Percentiles rank a stretch among this genome's conserved stretches.
phyloP scores from a whole-genome alignment of 176 grass and related monocot genomes.

The Triticum timopheevii region DNA sequence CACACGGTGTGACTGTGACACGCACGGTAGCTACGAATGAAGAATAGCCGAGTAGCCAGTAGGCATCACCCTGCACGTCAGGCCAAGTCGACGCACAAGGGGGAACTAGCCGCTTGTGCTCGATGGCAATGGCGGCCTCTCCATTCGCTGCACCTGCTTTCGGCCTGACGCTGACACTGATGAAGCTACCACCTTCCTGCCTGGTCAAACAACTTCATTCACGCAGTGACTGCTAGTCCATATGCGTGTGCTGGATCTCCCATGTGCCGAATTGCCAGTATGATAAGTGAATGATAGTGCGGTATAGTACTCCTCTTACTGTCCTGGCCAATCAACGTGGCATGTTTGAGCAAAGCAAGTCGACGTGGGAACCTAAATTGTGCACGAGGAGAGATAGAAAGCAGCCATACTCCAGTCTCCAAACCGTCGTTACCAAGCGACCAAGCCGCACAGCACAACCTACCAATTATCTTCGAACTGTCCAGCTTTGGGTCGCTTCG shows the following conservation, averaged over 20 bases:
- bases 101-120: not conserved
- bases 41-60: not conserved
- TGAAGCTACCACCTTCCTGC: not conserved
- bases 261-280: not conserved
- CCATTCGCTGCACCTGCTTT: conserved; percentile 1
- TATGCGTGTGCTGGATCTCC: not conserved
- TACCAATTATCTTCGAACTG: not conserved
- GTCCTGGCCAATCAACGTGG: not conserved
- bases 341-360: not conserved
- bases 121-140: not conserved
- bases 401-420: not conserved
- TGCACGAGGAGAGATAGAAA: not conserved
- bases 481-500: too few species aligned
- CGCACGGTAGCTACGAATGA: not conserved
- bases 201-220: not conserved
- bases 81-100: not conserved
- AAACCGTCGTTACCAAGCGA: not conserved
- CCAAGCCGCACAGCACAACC: not conserved
- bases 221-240: not conserved
- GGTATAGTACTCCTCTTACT: not conserved
- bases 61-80: conserved; percentile 3
- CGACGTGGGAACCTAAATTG: not conserved
- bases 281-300: not conserved
- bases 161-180: not conserved
- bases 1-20: not conserved